Evolutionary conservation across 768 basidiomycete genomes (phyloP), one percentile per base, ranked within the genome.

Genomic region (Podaxis sp.): DNA sequence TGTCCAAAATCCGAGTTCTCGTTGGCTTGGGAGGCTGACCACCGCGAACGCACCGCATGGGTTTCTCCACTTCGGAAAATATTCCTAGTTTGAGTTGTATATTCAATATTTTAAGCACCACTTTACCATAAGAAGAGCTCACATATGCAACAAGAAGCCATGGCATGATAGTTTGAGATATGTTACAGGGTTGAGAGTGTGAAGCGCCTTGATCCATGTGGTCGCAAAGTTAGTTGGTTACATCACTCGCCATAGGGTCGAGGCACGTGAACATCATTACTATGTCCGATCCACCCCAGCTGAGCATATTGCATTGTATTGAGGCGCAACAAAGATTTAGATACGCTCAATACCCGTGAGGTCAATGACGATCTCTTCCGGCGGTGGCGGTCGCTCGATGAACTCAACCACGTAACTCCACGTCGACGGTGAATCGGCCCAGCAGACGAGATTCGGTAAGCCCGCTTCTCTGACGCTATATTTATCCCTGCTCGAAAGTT

Each of bases 21-120:
- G 20, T 55, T 28, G 17, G 20, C 22, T 48, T 24, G 40, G 30
- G 46, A 41, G 15, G 33, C n/a, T 55, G 37, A 33, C 44, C 44
- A 53, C 51, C 4, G 40, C 28, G 40, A 40, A 44, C 13, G 37
- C 8, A 62, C 61, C 54, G 36, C 55, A 26, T 62, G 61, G 46
- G 30, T n/a, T 12, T 15, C 22, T 50, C 33, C 36, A 38, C 22
- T 56, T 26, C 33, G 33, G 33, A 33, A 33, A 33, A 33, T 10
- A 33, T 33, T 10, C 36, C 54, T 26, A 13, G 26, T 36, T 12
- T 6, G 13, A 36, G 10, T 59, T 28, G 24, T 36, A 24, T 37
- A 56, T 48, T 55, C 20, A 36, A 30, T 26, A 48, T 24, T 55
- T 22, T 33, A 30, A 48, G 53, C 44, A 15, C 15, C 26, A 24